Evolutionary conservation across 2,329 filamentous ascomycete genomes (phyloP), one percentile per base, ranked within the genome.

Genomic region (Fusarium verticillioides): DNA sequence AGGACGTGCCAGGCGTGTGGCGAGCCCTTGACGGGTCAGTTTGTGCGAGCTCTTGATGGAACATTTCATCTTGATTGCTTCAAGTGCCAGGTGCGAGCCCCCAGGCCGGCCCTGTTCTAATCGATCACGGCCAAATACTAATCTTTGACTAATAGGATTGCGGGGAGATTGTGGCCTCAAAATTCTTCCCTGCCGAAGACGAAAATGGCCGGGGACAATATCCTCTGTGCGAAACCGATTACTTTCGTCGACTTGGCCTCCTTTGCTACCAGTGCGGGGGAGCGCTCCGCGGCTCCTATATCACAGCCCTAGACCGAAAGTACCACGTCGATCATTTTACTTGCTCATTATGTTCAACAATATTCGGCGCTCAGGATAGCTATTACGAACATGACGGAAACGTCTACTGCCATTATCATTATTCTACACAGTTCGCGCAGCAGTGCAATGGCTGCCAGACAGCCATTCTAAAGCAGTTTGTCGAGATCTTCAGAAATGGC

Each of bases 281-380:
- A 66, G 96, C 96, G 53, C 88, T 99, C 26, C 93, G 96, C 70
- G 96, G 96, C 52, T 98, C 96, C 9, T 99, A 99, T 84, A 99
- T 99, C 79, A 99, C 96, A 21, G 96, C 96, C 7, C 88, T 99
- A 60, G 96, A 99, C 77, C 94, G 94, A 78, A 99, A 99, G 85
- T 99, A 99, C 83, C 96, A 98, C 83, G 97, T 99, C 75, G 96
- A 98, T 82, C 96, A 99, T 84, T 99, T 99, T 80, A 99, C 96
- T 42, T 99, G 96, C 84, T 98, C 95, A 16, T 91, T 98, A 37
- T 99, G 96, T 81, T 93, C 95, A 9, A 98, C 96, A 4, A 93
- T 98, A n/a, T 99, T 99, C 80, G 96, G 96, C 58, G 96, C 96
- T 11, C 94, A 97, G 79, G 96, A 99, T 85, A 98, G 95, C 81